Base-by-base conservation (phyloP, 768 basidiomycete genomes). In the Rhizopogon sp. region DNA sequence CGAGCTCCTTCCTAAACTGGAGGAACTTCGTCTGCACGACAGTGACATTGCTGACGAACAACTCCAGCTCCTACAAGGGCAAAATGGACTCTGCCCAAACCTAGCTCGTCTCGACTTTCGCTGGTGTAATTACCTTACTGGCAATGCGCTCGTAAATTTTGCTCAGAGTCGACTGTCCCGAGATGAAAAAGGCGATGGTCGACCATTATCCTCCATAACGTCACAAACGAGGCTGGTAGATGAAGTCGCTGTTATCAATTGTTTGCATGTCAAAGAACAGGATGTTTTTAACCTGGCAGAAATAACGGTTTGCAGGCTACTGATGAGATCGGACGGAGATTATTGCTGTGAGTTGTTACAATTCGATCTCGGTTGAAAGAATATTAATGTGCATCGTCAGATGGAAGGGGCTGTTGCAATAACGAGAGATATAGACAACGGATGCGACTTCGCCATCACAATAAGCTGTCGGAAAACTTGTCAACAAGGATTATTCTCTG, bases 111-210 rank as follows among this genome's bases (percentile, higher is more conserved):
- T 87, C 50, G 81, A 85, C 62, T 65, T 85, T 47, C 76, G 81
- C 28, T 85, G 81, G 83, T 85, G 83, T 60, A 74, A 76, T 10
- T 76, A 81, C 53, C 63, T 86, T 6, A 75, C 73, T 29, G 82
- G 83, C 17, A 65, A 62, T 2, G 77, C 78, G 20, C 67, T 85
- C 39, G 82, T 80, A 39, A 67, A 75, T 33, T 66, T 85, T 14
- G 81, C 81, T 43, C 64, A 60, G 49, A 76, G 72, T 53, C 74
- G 82, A 25, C 46, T 64, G 20, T 54, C 53, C 41, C 17, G 10
- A n/a, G 46, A 41, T 35, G 25, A 16, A 22, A 22, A 16, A 22
- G 41, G 14, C 28, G 54, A 55, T 37, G 35, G 5, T 16, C 13
- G 14, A 25, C 14, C 22, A 14, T 6, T 20, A 4, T 28, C 53